A percentile compares a stretch with the other conserved stretches of the same genome.
Conservation (phyloP, 2,329 filamentous ascomycete species). For the Arthrobotrys musiformis region DNA sequence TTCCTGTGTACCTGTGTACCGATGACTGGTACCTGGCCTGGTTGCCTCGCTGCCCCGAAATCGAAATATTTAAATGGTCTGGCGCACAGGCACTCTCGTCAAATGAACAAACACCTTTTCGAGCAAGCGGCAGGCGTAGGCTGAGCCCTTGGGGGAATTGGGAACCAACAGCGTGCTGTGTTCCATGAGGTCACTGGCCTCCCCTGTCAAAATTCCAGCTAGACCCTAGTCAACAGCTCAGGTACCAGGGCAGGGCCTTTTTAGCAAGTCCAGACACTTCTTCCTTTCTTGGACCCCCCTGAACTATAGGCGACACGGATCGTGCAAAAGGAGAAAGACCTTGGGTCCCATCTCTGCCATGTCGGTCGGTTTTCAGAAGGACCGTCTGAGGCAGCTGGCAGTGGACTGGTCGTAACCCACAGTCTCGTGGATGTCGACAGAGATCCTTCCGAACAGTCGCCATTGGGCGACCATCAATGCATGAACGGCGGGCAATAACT, state of each 20-base stretch:
- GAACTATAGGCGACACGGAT: constrained; percentile 34
- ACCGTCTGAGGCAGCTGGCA: constrained; percentile 12
- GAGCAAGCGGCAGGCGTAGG: constrained; percentile 15
- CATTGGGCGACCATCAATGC: neutral
- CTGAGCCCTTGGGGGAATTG: neutral
- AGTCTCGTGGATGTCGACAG: neutral
- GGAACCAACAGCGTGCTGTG: neutral
- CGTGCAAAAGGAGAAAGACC: constrained; percentile 28
- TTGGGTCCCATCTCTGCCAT: neutral
- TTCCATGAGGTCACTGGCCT: constrained; percentile 20
- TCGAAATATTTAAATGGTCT: neutral
- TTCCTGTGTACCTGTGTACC: constrained; percentile 11
- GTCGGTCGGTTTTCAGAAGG: constrained; percentile 29
- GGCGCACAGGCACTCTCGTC: constrained; percentile 12
- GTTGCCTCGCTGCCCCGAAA: neutral
- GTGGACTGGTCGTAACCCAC: neutral
- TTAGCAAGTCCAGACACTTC: constrained; percentile 11
- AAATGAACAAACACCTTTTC: neutral
- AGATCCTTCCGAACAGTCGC: neutral
- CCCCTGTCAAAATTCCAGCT: constrained; percentile 8
- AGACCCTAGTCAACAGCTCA: constrained; percentile 34
- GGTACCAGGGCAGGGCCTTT: constrained; percentile 33
- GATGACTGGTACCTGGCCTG: too few species aligned
- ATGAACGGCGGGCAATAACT: neutral
- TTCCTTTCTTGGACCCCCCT: constrained; percentile 38